Percentiles rank a stretch among this genome's conserved stretches.
These are phyloP conservation scores for Centella asiatica DNA, from an alignment of 129 eudicot genomes.

Conservation along the genomic window DNA sequence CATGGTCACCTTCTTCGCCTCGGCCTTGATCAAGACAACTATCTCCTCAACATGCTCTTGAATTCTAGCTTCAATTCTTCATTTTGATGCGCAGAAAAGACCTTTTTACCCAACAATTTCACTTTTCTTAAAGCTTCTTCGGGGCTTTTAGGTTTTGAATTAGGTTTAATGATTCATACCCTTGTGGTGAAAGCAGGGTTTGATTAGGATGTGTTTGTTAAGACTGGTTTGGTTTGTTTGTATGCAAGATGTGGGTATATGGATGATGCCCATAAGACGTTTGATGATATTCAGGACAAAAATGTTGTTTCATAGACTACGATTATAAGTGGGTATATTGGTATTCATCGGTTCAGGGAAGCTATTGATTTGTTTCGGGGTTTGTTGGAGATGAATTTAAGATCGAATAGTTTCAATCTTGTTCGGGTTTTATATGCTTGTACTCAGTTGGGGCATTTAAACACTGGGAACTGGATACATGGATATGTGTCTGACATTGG, in stretches of 20 bases:
- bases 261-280: constrained; percentile 59
- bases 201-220: constrained; percentile 46
- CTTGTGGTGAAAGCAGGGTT: constrained; percentile 55
- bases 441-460: constrained; percentile 49
- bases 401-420: constrained; percentile 65
- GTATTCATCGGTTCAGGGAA: constrained; percentile 33
- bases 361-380: constrained; percentile 51
- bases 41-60: constrained; percentile 55
- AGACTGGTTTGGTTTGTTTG: constrained; percentile 61
- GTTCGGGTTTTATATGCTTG: constrained; percentile 71
- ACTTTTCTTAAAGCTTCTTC: constrained; percentile 63
- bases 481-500: constrained; percentile 32
- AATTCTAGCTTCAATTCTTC: constrained; percentile 35
- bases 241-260: constrained; percentile 45
- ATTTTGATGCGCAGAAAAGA: constrained; percentile 37
- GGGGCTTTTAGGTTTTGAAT: constrained; percentile 24
- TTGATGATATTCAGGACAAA: constrained; percentile 65
- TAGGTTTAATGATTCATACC: constrained; percentile 49
- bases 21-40: constrained; percentile 41
- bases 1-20: constrained; percentile 51
- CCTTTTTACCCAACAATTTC: constrained; percentile 49
- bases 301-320: constrained; percentile 58
- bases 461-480: constrained; percentile 54
- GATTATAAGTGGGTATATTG: constrained; percentile 64
- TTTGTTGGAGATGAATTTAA: constrained; percentile 43